Evolutionary conservation across 2,329 filamentous ascomycete genomes (phyloP).

Genomic region (Sphaerostilbella broomeana): DNA sequence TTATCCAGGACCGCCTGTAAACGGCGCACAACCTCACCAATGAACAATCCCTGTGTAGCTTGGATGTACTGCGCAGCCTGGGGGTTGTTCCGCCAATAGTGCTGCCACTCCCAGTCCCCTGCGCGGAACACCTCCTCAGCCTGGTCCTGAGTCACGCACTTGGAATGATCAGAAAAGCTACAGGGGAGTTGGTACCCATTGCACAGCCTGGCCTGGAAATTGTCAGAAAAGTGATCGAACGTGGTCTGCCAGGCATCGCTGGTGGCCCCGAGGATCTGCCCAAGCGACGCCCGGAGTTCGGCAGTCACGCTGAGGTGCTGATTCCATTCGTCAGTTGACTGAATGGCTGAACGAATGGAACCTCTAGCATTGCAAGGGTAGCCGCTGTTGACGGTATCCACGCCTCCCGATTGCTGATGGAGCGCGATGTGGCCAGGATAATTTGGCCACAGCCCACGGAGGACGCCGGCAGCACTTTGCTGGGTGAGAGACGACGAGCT

Average conservation of each 20-base stretch:
- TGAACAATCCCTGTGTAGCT: slow-evolving; percentile 4
- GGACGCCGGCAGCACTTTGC: slow-evolving; percentile 6
- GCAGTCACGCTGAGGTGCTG: slow-evolving; percentile 6
- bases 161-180: slow-evolving; percentile 4
- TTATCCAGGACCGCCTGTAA: neutral
- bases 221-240: slow-evolving; percentile 10
- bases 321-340: slow-evolving; percentile 4
- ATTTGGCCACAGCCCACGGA: slow-evolving; percentile 7
- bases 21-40: slow-evolving; percentile 4
- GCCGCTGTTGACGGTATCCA: slow-evolving; percentile 5
- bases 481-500: slow-evolving; percentile 5
- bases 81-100: slow-evolving; percentile 9
- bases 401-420: slow-evolving; percentile 4
- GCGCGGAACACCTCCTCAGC: slow-evolving; percentile 9
- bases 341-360: slow-evolving; percentile 1
- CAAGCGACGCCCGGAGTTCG: slow-evolving; percentile 1
- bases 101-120: slow-evolving; percentile 8
- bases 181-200: slow-evolving; percentile 8
- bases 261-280: slow-evolving; percentile 3
- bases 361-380: slow-evolving; percentile 3
- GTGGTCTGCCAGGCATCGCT: slow-evolving; percentile 6
- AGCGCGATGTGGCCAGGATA: slow-evolving; percentile 2
- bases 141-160: slow-evolving; percentile 2
- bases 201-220: slow-evolving; percentile 7
- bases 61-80: slow-evolving; percentile 3